These are phyloP conservation scores for Xylaria castorea DNA, from an alignment of 495 filamentous ascomycete genomes.

Conservation along the genomic window DNA sequence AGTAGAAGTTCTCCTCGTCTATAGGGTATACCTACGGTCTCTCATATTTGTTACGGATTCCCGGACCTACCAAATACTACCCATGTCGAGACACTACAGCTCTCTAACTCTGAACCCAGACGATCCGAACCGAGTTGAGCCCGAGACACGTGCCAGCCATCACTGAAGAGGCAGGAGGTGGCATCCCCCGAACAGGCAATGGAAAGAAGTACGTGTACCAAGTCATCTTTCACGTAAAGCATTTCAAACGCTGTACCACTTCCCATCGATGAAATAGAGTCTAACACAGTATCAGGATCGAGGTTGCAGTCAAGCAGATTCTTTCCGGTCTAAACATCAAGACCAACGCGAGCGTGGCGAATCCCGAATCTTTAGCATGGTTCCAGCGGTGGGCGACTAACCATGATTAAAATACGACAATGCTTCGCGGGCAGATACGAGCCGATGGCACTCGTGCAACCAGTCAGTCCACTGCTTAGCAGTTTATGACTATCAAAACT, in stretches of 20 bases:
- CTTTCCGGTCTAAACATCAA: constrained; percentile 85
- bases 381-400: constrained; percentile 73
- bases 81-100: neutral
- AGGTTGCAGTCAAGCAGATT: constrained; percentile 93
- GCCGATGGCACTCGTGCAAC: neutral
- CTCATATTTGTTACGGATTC: neutral
- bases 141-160: constrained; percentile 84
- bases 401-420: constrained; percentile 29
- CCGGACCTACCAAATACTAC: neutral
- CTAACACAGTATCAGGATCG: constrained; percentile 60
- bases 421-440: neutral
- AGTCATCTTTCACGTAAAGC: neutral
- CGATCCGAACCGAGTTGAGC: constrained; percentile 76
- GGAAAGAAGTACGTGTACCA: constrained; percentile 75
- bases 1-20: neutral
- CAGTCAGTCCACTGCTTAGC: neutral
- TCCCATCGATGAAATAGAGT: neutral
- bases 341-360: constrained; percentile 85
- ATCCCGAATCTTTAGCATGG: constrained; percentile 83
- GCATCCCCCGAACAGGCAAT: constrained; percentile 88
- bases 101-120: constrained; percentile 20
- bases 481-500: neutral
- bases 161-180: constrained; percentile 73
- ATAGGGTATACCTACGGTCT: neutral
- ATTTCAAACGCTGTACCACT: neutral